phyloP scores from a whole-genome alignment of 2,329 filamentous ascomycete genomes.

The Exophiala sp. region DNA sequence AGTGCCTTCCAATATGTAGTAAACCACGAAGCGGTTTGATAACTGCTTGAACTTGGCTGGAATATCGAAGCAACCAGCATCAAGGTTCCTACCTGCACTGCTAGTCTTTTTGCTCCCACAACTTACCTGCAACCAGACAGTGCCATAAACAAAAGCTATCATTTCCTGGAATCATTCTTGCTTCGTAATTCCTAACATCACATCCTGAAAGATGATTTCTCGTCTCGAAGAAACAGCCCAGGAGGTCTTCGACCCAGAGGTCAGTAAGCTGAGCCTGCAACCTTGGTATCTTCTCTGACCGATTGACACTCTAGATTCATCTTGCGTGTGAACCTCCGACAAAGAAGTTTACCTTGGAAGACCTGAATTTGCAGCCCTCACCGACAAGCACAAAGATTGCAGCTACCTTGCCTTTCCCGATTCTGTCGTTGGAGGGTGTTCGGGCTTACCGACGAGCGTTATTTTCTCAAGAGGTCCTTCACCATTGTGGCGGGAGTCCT shows the following conservation, averaged over 20 bases:
- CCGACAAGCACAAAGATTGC: constrained; percentile 1
- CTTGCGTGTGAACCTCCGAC: constrained; percentile 1
- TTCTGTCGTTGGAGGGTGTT: constrained; percentile 1
- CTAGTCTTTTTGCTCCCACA: no score
- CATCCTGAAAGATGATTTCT: background rate
- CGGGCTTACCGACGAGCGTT: constrained; percentile 1
- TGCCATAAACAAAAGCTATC: background rate
- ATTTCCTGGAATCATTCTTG: background rate
- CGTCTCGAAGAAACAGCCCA: background rate
- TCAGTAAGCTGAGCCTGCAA: background rate
- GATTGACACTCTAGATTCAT: background rate
- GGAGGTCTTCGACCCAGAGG: background rate
- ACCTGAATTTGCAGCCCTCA: background rate
- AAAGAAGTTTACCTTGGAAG: constrained; percentile 1
- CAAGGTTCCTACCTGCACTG: no score
- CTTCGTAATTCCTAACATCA: background rate
- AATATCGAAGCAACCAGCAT: no score
- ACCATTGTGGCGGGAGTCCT: background rate
- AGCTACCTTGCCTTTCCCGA: constrained; percentile 2
- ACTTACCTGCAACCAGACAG: no score
- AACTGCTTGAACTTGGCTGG: no score
- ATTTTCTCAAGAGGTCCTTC: background rate
- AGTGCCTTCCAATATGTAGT: no score
- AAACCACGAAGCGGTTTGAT: no score
- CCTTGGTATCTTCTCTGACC: background rate